phyloP scores from a whole-genome alignment of 2,329 filamentous ascomycete genomes.

The Chrysoporthe puriensis region DNA sequence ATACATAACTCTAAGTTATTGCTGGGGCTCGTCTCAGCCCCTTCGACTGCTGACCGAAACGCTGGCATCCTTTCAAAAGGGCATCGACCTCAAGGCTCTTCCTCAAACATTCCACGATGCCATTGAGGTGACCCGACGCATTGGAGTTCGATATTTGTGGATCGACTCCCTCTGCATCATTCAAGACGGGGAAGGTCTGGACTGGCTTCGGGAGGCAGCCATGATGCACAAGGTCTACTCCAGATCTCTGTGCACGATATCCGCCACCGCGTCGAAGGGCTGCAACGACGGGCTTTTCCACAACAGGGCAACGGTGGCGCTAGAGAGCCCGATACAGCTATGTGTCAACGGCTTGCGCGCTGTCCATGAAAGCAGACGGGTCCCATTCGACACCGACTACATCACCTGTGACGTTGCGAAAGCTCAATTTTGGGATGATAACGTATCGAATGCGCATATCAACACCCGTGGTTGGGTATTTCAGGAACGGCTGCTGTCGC shows the following conservation, averaged over 20 bases:
- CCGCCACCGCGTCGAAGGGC: neutral
- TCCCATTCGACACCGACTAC: neutral
- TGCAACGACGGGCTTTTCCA: neutral
- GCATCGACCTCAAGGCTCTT: neutral
- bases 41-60: constrained; percentile 3
- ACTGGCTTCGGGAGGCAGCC: neutral
- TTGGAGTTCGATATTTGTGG: constrained; percentile 2
- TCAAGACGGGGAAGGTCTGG: neutral
- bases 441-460: neutral
- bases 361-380: too few species aligned
- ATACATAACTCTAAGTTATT: constrained; percentile 2
- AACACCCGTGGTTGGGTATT: neutral
- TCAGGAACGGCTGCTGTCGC: constrained; percentile 7
- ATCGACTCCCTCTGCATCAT: neutral
- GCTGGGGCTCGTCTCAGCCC: constrained; percentile 6
- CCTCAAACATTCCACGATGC: constrained; percentile 7
- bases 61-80: neutral
- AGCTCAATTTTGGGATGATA: neutral
- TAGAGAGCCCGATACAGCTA: neutral
- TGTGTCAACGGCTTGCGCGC: neutral
- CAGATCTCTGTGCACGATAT: neutral
- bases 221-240: neutral
- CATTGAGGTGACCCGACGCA: neutral
- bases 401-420: neutral
- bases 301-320: neutral